These are phyloP conservation scores for Alternaria sp. DNA, from an alignment of 2,329 filamentous ascomycete genomes.

Conservation along the genomic window DNA sequence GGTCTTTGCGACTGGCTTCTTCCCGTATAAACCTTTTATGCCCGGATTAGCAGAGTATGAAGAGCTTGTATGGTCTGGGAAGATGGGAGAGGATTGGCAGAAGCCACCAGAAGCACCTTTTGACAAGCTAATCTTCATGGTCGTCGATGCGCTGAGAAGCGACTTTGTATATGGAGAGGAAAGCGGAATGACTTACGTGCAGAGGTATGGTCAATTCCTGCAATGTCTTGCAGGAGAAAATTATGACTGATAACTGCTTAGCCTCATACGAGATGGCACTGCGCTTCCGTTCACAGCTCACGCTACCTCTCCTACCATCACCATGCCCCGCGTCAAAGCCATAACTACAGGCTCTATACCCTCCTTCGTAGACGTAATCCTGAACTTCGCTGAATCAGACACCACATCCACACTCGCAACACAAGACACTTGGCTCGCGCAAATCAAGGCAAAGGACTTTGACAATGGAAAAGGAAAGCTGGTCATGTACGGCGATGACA, in stretches of 20 bases:
- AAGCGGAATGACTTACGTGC: slow-evolving; percentile 87
- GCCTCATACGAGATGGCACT: slow-evolving; percentile 80
- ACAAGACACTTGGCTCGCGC: slow-evolving; percentile 96
- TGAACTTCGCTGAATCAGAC: slow-evolving; percentile 95
- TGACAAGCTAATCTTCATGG: slow-evolving; percentile 94
- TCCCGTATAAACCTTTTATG: slow-evolving; percentile 95
- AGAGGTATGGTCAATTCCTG: slow-evolving; percentile 66
- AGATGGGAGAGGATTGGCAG: slow-evolving; percentile 48
- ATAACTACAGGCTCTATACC: slow-evolving; percentile 98
- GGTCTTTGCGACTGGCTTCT: slow-evolving; percentile 89
- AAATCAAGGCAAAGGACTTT: slow-evolving; percentile 72
- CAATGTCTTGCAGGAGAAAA: not conserved
- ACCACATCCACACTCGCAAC: slow-evolving; percentile 84
- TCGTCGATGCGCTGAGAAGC: slow-evolving; percentile 87
- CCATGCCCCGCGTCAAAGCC: slow-evolving; percentile 96
- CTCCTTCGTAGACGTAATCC: slow-evolving; percentile 94
- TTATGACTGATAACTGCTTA: slow-evolving; percentile 49
- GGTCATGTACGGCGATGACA: slow-evolving; percentile 97
- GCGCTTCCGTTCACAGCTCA: slow-evolving; percentile 95
- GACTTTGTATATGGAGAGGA: slow-evolving; percentile 88
- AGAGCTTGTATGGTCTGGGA: slow-evolving; percentile 59
- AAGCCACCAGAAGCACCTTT: slow-evolving; percentile 71
- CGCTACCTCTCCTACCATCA: slow-evolving; percentile 95
- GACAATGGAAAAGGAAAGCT: slow-evolving; percentile 67
- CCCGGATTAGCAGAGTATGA: slow-evolving; percentile 80